Base-by-base conservation (phyloP, 2,329 filamentous ascomycete species). In the Lasiodiplodia sp. region DNA sequence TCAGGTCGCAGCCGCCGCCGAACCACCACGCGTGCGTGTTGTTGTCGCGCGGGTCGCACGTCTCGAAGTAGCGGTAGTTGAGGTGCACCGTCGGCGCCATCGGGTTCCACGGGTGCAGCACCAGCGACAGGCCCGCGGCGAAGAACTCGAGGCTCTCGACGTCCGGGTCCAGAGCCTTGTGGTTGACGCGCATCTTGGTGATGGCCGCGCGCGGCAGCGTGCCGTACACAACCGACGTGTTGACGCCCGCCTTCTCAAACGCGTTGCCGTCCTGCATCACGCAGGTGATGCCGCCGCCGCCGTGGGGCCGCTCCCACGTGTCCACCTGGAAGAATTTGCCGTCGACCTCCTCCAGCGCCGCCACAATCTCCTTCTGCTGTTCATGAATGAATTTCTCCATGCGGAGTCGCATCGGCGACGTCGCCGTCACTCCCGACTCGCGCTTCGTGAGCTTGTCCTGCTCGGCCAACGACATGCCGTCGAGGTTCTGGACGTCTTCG, bases 1-100 rank as follows among this genome's bases (percentile, higher is more conserved):
- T 99, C 73, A 99, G 82, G 80, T 99, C 96, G 66, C 93, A 94
- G 68, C 96, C 96, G 63, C 96, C 96, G 71, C 96, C 96, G 76
- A 97, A 99, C 96, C 96, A 99, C 95, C 96, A 99, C 8, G 94
- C 91, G 72, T 95, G 93, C 65, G 86, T 90, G 72, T 86, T 91
- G 53, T 92, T 93, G 74, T 95, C 91, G 28, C 60, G 60, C 10
- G 91, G 88, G 75, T 95, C 92, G 70, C 92, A 92, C 1, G 96
- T 99, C 84, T 99, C 96, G 77, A 99, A 99, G 82, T 99, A 99
- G 68, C 96, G 90, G 85, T 98, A 98, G 85, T 99, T 99, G 74
- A 99, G 86, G 80, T 99, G 96, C 21, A 99, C 96, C 0, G 96
- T 99, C 0, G 96, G 96, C 8, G 95, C 95, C 91, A 97, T 97